Base-by-base conservation (phyloP, 805 yeast genomes). In the Blastobotrys americana region DNA sequence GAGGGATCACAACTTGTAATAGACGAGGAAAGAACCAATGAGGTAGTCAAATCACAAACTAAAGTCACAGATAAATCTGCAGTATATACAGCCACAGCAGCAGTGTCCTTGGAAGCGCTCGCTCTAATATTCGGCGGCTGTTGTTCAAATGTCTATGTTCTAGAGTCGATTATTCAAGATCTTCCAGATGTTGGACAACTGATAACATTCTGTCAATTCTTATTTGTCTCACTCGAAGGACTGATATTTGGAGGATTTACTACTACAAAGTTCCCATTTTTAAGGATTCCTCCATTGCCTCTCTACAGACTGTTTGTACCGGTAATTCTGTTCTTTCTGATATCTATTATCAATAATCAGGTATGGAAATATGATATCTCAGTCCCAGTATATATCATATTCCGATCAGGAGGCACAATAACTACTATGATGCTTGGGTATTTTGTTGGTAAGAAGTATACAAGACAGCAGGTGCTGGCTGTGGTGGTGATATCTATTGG, bases 91-190 rank as follows among this genome's bases (percentile, higher is more conserved):
- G n/a, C n/a, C n/a, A n/a, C 13, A 13, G 31, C 31, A 8, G 31
- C 31, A 8, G 31, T 8, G 10, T 25, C 31, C 13, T 25, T 25
- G 13, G 31, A 25, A 25, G 31, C 31, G 8, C 8, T 64, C 4
- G 44, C 55, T 8, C 64, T 75, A 25, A 75, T 81, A 9, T 78
- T 81, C 55, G 83, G 84, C 0, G 87, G 89, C 3, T 83, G 93
- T 58, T 84, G 93, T 57, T 65, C 78, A 25, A 84, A 81, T 58
- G 88, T 80, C 22, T 66, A 75, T 46, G 70, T 83, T 1, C 62
- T 83, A 41, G 93, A 84, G 57, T 58, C 68, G 20, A 63, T 82
- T 15, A 60, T 81, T 1, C 57, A 59, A 19, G 53, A 51, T 10
- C 49, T 47, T 19, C 59, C 73, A 1, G 57, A 57, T 37, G 55